phyloP scores from a whole-genome alignment of 441 rosid genomes.

The Bocquillonia castaneifolia region DNA sequence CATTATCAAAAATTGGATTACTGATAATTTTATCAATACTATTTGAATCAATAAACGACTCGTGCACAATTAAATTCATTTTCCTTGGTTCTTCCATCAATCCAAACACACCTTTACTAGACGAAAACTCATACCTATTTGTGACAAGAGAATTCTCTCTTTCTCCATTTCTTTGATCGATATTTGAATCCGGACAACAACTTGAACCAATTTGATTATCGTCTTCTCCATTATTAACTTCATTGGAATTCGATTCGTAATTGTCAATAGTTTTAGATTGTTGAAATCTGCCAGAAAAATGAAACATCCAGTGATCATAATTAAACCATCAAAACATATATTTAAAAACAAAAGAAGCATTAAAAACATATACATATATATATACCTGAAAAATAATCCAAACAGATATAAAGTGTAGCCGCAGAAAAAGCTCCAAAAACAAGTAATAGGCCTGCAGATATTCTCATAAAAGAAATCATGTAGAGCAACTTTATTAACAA shows the following conservation, averaged over 20 bases:
- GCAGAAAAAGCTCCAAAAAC: conserved; percentile 44
- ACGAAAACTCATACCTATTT: conserved; percentile 39
- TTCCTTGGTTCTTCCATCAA: conserved; percentile 47
- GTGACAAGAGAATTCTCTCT: conserved; percentile 23
- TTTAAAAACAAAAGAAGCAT: background rate
- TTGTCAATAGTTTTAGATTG: conserved; percentile 5
- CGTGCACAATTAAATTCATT: conserved; percentile 37
- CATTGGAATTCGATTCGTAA: conserved; percentile 26
- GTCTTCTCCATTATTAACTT: background rate
- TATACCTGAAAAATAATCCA: conserved; percentile 24
- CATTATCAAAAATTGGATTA: conserved; percentile 1
- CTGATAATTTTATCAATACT: conserved; percentile 4
- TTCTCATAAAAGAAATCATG: conserved; percentile 32
- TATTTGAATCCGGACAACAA: conserved; percentile 17
- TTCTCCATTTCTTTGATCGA: conserved; percentile 19
- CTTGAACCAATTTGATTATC: conserved; percentile 14
- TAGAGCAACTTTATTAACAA: conserved; percentile 20
- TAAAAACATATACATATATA: conserved; percentile 41
- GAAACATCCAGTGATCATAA: conserved; percentile 1
- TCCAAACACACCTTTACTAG: conserved; percentile 33
- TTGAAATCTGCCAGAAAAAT: conserved; percentile 21
- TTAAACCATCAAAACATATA: conserved; percentile 3
- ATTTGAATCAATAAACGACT: conserved; percentile 19
- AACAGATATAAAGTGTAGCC: conserved; percentile 35
- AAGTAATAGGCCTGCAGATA: conserved; percentile 32